Conservation (phyloP, 495 filamentous ascomycete species). For the Tuber magnatum region DNA sequence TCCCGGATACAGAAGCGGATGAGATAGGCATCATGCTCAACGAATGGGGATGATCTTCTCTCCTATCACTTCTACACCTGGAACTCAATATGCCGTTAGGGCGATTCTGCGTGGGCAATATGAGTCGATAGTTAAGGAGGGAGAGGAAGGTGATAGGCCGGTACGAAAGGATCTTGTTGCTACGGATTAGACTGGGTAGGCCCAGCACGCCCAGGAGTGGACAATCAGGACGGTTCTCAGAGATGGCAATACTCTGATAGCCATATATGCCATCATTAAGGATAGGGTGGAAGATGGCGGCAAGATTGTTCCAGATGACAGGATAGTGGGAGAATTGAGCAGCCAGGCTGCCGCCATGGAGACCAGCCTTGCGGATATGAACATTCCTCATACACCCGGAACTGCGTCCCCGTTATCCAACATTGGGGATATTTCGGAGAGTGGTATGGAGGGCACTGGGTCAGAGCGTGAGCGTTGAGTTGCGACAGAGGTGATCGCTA, state of each 20-base stretch:
- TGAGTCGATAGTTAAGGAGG: conserved; percentile 58
- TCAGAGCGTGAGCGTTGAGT: conserved; percentile 71
- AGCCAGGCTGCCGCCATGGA: conserved; percentile 24
- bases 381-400: conserved; percentile 32
- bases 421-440: conserved; percentile 24
- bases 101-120: conserved; percentile 87
- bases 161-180: conserved; percentile 85
- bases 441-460: conserved; percentile 45
- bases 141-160: conserved; percentile 66
- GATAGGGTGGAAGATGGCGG: conserved; percentile 53
- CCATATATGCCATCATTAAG: conserved; percentile 84
- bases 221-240: conserved; percentile 91
- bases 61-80: conserved; percentile 64
- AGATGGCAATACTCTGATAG: conserved; percentile 87
- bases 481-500: conserved; percentile 67
- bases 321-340: conserved; percentile 22
- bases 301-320: conserved; percentile 39
- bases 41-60: conserved; percentile 72
- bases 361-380: conserved; percentile 11
- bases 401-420: conserved; percentile 26
- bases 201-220: conserved; percentile 90
- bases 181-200: conserved; percentile 87
- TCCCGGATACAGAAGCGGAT: conserved; percentile 80
- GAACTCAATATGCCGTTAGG: conserved; percentile 67
- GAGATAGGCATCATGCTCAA: conserved; percentile 77